Conservation (phyloP, 805 yeast genomes). For the Candida montana region DNA sequence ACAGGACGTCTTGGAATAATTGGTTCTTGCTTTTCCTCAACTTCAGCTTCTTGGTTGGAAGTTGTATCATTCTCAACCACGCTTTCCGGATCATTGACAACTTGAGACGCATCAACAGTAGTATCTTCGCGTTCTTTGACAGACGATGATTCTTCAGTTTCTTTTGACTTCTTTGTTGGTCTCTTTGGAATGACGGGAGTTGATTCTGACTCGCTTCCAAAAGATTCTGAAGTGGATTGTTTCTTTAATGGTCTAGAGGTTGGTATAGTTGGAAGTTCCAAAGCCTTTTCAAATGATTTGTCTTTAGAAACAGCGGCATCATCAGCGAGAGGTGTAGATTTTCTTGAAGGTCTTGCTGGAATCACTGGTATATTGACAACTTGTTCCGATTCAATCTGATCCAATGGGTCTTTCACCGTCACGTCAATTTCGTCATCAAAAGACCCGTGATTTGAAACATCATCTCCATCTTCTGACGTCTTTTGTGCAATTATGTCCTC, state of each 20-base stretch:
- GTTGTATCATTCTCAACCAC: too few species aligned
- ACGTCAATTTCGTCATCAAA: too few species aligned
- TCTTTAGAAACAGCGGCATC: background rate
- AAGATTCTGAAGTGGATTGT: too few species aligned
- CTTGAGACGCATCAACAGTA: too few species aligned
- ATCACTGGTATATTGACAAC: background rate
- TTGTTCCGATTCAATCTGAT: conserved; percentile 6
- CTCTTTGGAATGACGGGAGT: conserved; percentile 8
- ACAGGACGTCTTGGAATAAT: conserved; percentile 12
- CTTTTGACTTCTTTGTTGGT: conserved; percentile 2
- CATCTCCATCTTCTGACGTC: too few species aligned
- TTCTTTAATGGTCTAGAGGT: too few species aligned
- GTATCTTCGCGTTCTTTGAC: background rate
- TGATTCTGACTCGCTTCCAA: too few species aligned
- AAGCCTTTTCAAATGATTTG: background rate
- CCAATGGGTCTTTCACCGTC: background rate
- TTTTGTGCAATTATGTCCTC: background rate
- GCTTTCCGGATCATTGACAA: too few species aligned
- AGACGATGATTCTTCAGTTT: background rate
- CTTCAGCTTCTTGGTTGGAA: background rate
- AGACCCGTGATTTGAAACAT: too few species aligned
- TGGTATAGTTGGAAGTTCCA: too few species aligned
- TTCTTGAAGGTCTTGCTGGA: conserved; percentile 5
- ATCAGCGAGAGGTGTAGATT: background rate
- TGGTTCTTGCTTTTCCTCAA: conserved; percentile 3